phyloP scores from a whole-genome alignment of 2,329 filamentous ascomycete genomes.

The Sclerotinia spermophila region DNA sequence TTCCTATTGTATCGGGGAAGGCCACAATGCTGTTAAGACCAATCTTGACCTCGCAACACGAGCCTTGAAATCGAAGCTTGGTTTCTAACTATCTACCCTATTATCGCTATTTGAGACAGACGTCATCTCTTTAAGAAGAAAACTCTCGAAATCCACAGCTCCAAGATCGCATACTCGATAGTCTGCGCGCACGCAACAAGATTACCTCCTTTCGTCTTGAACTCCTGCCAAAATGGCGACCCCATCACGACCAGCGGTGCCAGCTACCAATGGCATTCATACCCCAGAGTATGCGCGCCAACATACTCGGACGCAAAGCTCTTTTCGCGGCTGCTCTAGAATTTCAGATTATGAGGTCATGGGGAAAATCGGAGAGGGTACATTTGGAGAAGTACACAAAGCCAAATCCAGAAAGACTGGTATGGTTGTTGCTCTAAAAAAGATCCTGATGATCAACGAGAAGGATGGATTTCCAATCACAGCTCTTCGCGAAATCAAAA shows the following conservation, averaged over 20 bases:
- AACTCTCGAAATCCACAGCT: neutral
- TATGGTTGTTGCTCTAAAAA: slow-evolving; percentile 82
- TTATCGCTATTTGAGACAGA: neutral
- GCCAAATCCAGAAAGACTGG: slow-evolving; percentile 73
- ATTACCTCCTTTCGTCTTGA: neutral
- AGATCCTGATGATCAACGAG: slow-evolving; percentile 99
- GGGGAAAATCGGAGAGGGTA: slow-evolving; percentile 87
- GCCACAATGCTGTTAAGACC: slow-evolving; percentile 12
- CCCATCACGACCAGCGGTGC: slow-evolving; percentile 14
- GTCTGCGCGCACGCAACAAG: neutral
- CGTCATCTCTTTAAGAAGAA: neutral
- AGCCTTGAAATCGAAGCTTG: slow-evolving; percentile 15
- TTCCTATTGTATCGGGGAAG: neutral
- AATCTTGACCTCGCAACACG: slow-evolving; percentile 9
- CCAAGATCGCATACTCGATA: slow-evolving; percentile 4
- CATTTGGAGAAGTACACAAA: slow-evolving; percentile 96
- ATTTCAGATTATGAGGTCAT: slow-evolving; percentile 77
- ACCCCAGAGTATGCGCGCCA: slow-evolving; percentile 26
- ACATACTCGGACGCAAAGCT: slow-evolving; percentile 19
- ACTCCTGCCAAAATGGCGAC: slow-evolving; percentile 16
- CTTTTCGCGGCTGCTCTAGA: slow-evolving; percentile 78
- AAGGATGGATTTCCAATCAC: slow-evolving; percentile 99
- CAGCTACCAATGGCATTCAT: slow-evolving; percentile 28
- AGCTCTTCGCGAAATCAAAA: slow-evolving; percentile 93
- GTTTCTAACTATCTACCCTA: neutral